A percentile compares a stretch with the other conserved stretches of the same genome.
Evolutionary conservation across 176 grass and related monocot genomes (phyloP).

Genomic region (Puccinellia tenuiflora): DNA sequence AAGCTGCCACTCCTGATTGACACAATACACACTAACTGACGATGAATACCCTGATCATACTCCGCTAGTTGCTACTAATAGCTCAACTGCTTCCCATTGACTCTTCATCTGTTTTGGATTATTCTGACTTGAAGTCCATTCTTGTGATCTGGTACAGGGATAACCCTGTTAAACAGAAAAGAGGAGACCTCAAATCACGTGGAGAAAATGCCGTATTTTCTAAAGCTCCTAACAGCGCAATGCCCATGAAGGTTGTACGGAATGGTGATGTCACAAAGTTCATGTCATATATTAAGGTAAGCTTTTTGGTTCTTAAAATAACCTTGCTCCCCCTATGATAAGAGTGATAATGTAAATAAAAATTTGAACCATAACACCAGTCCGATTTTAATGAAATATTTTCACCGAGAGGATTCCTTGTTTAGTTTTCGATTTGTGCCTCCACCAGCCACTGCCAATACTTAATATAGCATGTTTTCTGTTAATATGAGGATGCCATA

Average conservation of each 20-base stretch:
- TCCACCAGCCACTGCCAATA: neutral
- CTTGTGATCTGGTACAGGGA: slow-evolving; percentile 12
- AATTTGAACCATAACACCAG: too few species aligned
- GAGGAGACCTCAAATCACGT: neutral
- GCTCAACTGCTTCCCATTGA: neutral
- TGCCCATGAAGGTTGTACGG: neutral
- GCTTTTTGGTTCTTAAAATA: neutral
- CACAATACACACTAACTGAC: too few species aligned
- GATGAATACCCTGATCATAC: neutral
- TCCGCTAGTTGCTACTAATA: neutral
- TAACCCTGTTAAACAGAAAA: slow-evolving; percentile 9
- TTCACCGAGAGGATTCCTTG: neutral
- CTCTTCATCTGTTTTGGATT: neutral
- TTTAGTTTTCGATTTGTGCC: neutral
- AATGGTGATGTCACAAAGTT: slow-evolving; percentile 32
- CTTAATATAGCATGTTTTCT: neutral
- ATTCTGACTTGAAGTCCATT: neutral
- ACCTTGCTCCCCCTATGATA: neutral
- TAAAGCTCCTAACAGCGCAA: neutral
- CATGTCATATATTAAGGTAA: slow-evolving; percentile 57
- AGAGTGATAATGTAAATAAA: neutral
- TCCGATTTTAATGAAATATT: neutral
- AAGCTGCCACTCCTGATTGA: too few species aligned
- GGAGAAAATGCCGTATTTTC: neutral
- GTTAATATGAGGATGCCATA: neutral